Base-by-base conservation (phyloP, 345 rosid species). In the Bretschneidera sinensis region DNA sequence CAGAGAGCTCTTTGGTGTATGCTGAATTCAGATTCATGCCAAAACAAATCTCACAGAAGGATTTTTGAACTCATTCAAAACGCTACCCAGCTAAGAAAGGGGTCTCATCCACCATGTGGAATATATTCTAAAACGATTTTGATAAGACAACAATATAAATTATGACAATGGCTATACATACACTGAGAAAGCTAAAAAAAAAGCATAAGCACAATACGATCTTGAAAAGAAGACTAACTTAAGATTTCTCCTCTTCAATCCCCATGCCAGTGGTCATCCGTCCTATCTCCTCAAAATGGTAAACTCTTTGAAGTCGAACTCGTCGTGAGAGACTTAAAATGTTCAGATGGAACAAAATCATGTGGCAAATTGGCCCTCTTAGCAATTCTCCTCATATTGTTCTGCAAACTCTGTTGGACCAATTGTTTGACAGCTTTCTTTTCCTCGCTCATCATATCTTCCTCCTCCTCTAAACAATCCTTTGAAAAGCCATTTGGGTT, bases 231-330 rank as follows among this genome's bases (percentile, higher is more conserved):
- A 58, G 66, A 72, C 66, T n/a, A n/a, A 71, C 79, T 65, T 64
- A 59, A 48, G 45, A 39, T 39, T 39, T 55, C 31, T 65, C 47
- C 50, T 64, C 70, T 61, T 55, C 51, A 45, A 59, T 53, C 62
- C 66, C 48, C 64, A 23, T 48, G 33, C 51, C 21, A 14, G 59
- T 14, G 25, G 21, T 9, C 17, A 18, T 58, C 16, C 55, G 47
- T 24, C 58, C 47, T 24, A 43, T 51, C 61, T 69, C 66, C 48
- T 83, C 70, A 92, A 61, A 92, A 92, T 6, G 98, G 94, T 59
- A 89, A 75, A 56, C 92, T 92, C 81, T 92, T 92, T 55, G 98
- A 80, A 69, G 99, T 94, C 56, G 92, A 80, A 73, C 89, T 90
- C 48, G 80, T 13, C 17, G 95, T 83, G 69, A 94, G 87, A 25